phyloP scores from a whole-genome alignment of 2,329 filamentous ascomycete species.

The Talaromyces funiculosus region DNA sequence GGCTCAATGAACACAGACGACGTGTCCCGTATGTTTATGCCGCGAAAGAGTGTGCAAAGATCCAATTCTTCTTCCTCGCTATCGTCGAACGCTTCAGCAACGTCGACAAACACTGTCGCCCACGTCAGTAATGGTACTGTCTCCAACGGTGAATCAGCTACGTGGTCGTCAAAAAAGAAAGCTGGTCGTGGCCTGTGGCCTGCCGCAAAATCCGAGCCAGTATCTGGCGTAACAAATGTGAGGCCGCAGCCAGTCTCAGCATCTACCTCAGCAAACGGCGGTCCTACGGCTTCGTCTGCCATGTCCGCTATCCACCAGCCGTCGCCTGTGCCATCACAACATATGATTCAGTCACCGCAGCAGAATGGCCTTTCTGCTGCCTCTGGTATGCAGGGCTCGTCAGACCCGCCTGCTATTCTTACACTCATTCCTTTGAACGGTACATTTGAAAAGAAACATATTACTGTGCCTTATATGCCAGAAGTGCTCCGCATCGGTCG shows the following conservation, averaged over 20 bases:
- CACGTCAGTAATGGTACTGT: conserved; percentile 35
- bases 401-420: conserved; percentile 67
- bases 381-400: conserved; percentile 35
- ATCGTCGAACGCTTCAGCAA: conserved; percentile 42
- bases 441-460: conserved; percentile 95
- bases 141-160: conserved; percentile 33
- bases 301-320: conserved; percentile 61
- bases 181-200: conserved; percentile 55
- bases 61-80: conserved; percentile 88
- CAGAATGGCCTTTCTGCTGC: conserved; percentile 51
- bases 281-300: conserved; percentile 54
- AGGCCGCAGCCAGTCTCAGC: conserved; percentile 58
- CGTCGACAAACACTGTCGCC: conserved; percentile 49
- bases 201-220: conserved; percentile 59
- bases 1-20: conserved; percentile 77
- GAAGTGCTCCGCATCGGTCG: conserved; percentile 91
- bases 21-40: conserved; percentile 79
- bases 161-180: conserved; percentile 44
- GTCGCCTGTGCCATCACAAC: conserved; percentile 61
- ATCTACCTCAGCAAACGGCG: conserved; percentile 42
- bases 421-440: conserved; percentile 87
- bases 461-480: conserved; percentile 86
- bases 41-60: conserved; percentile 78
- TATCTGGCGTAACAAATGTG: conserved; percentile 56
- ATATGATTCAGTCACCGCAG: conserved; percentile 58